Evolutionary conservation across 2,329 filamentous ascomycete species (phyloP).

Genomic region (Arthrobotrys iridis): DNA sequence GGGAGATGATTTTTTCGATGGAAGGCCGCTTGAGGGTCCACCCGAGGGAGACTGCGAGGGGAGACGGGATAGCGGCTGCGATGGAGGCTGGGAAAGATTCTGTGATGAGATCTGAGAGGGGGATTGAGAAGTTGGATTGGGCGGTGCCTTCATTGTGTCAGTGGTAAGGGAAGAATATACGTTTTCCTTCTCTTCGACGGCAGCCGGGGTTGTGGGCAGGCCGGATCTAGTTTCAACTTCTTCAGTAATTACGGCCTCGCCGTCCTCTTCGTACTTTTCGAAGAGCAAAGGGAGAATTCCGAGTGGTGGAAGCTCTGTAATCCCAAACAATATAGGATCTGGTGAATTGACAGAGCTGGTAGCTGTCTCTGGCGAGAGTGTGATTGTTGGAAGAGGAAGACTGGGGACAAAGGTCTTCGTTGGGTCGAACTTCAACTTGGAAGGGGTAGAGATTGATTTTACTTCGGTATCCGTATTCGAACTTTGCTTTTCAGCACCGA

Average conservation of each 20-base stretch:
- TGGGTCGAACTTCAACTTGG: not conserved
- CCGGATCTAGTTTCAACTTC: not conserved
- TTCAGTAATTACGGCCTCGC: slow-evolving; percentile 1
- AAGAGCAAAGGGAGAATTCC: slow-evolving; percentile 12
- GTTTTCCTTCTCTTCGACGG: not conserved
- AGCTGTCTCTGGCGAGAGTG: not conserved
- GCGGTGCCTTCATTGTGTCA: no score
- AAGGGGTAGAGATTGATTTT: no score
- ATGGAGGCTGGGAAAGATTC: not conserved
- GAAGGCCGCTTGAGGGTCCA: not conserved
- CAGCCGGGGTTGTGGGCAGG: not conserved
- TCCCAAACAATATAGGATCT: not conserved
- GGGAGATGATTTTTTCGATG: not conserved
- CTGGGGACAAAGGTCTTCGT: not conserved
- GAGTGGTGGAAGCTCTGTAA: not conserved
- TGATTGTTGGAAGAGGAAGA: not conserved
- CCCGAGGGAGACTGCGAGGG: not conserved
- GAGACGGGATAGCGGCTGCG: not conserved
- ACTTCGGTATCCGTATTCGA: not conserved
- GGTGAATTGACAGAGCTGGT: not conserved
- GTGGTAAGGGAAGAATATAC: not conserved
- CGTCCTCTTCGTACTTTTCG: slow-evolving; percentile 16
- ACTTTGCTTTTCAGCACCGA: not conserved
- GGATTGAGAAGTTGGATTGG: not conserved
- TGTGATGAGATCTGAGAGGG: not conserved